Evolutionary conservation across 1,284 basidiomycete species (phyloP), one percentile per base, ranked within the genome.

Genomic region (Moesziomyces sp.): DNA sequence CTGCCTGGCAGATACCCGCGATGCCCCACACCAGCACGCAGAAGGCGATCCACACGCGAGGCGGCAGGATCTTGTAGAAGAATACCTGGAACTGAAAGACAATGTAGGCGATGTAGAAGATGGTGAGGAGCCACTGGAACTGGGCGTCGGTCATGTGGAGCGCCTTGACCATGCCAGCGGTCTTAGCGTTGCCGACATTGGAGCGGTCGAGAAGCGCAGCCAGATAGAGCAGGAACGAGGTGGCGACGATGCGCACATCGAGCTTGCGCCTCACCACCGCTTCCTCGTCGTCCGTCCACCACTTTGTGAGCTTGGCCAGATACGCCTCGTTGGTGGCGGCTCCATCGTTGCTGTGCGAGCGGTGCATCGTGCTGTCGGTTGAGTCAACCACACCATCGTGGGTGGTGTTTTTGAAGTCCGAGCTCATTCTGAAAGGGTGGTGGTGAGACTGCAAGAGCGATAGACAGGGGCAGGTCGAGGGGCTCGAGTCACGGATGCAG

Each of bases 101-200:
- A 28, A 73, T 69, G 59, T 83, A 83, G n/a, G 63, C 65, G 26
- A 83, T 75, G 71, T 70, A 70, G 51, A 69, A 75, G 50, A 77
- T 74, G 13, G 78, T 83, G 3, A 81, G 48, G 0, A 83, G 73
- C 74, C 75, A 77, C n/a, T 80, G 73, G 48, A 72, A 83, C 45
- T 83, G 68, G 9, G 53, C 40, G 38, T 77, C 70, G 8, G 54
- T 64, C 50, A 83, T 67, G 40, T 43, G 7, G 7, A 83, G 61
- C 8, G 74, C 51, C 19, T 46, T 52, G 6, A 49, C 42, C 78
- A 83, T 78, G 9, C 78, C 79, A 1, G 78, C 73, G 1, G 66
- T 72, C 42, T 79, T 78, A 16, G 79, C 75, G 45, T 80, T 80
- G 62, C 79, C 79, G 16, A 79, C 71, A 45, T 73, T 74, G 19